Base-by-base conservation (phyloP, 306 rosid genomes). In the Vigna reflexopilosa region DNA sequence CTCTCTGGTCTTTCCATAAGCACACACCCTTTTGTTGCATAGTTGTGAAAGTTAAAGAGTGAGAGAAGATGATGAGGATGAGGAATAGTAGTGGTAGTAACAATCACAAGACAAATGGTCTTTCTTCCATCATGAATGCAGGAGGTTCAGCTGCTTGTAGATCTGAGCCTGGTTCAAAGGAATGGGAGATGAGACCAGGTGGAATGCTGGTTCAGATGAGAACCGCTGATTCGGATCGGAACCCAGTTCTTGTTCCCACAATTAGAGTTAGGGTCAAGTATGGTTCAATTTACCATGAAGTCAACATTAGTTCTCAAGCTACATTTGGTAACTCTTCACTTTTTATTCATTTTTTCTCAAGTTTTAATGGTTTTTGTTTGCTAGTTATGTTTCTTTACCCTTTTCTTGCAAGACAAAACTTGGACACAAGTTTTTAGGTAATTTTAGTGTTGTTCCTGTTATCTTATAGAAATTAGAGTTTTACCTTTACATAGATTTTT, bases 201-300 rank as follows among this genome's bases (percentile, higher is more conserved):
- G 99, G 99, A 83, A 95, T 95, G 99, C 72, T 95, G 70, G 99
- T 95, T 47, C 99, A 95, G 91, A 91, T 73, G 65, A 86, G 99
- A 80, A 80, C 61, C 28, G 45, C 82, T n/a, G 88, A 77, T 59
- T 82, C 96, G 24, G 96, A 93, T 85, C 90, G 78, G 56, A 89
- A 83, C 86, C 72, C 92, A 2, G 90, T 74, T 8, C 87, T 85
- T 13, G 85, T 90, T 54, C 97, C 98, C 40, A 87, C 86, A 15
- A 83, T 95, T 70, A 80, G 94, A 77, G 96, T 95, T 42, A 83
- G 89, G 80, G 98, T 95, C 83, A 95, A 95, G 81, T 83, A 87
- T 64, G 90, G 89, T 64, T 89, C 99, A 40, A 84, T 51, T 59
- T 88, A 91, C 88, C 98, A 95, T 80, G 91, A 93, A 87, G 78